phyloP scores from a whole-genome alignment of 176 grass and related monocot species.

The Secale cereale region DNA sequence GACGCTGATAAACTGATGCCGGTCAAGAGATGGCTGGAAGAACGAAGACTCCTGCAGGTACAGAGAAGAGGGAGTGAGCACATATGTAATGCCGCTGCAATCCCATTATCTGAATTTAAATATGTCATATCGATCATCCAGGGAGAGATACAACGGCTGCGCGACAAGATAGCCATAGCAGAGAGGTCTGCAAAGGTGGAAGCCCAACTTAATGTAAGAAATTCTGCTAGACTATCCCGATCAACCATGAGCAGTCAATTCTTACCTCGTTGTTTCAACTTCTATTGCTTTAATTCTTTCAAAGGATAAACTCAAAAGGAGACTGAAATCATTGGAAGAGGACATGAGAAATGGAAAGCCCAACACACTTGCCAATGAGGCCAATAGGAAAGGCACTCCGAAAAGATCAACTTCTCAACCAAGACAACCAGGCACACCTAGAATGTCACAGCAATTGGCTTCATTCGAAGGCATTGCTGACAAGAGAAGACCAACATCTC shows the following conservation, averaged over 20 bases:
- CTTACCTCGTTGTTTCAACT: background rate
- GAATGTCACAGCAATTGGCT: constrained; percentile 19
- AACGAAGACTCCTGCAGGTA: constrained; percentile 83
- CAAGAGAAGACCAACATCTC: constrained; percentile 39
- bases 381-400: constrained; percentile 29
- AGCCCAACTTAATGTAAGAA: constrained; percentile 68
- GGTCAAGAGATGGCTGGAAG: constrained; percentile 88
- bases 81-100: background rate
- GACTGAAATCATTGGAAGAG: constrained; percentile 70
- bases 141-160: constrained; percentile 75
- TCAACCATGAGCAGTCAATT: background rate
- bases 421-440: constrained; percentile 36
- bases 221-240: background rate
- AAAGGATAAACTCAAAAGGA: constrained; percentile 83
- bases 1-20: constrained; percentile 68
- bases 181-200: constrained; percentile 83
- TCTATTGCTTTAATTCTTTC: constrained; percentile 23
- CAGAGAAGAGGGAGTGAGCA: background rate
- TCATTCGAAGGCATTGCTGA: constrained; percentile 33
- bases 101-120: background rate
- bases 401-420: constrained; percentile 56
- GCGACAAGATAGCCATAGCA: constrained; percentile 58
- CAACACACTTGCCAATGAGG: constrained; percentile 38
- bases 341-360: constrained; percentile 44
- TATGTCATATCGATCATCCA: constrained; percentile 19